These are phyloP conservation scores for Pseudodiploospora longispora DNA, from an alignment of 2,329 filamentous ascomycete genomes.

Conservation along the genomic window DNA sequence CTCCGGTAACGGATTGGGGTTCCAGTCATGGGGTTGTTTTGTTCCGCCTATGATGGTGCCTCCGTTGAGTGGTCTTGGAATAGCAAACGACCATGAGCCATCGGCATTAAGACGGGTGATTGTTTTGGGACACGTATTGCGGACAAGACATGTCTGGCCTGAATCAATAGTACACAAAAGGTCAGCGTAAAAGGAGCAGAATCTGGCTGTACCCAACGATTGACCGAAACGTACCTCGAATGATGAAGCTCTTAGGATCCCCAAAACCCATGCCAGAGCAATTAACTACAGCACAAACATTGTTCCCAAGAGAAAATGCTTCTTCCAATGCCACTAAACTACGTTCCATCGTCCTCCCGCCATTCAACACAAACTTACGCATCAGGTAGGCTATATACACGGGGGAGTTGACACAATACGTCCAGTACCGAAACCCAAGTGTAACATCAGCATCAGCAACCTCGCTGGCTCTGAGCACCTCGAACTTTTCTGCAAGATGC, in stretches of 20 bases:
- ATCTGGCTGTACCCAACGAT: constrained; percentile 3
- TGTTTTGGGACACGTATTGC: constrained; percentile 28
- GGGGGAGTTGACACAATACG: constrained; percentile 45
- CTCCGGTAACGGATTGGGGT: constrained; percentile 37
- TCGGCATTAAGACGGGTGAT: constrained; percentile 51
- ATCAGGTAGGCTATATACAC: constrained; percentile 40
- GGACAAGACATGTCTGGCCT: constrained; percentile 40
- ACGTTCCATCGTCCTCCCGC: constrained; percentile 16
- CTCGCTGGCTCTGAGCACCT: constrained; percentile 23
- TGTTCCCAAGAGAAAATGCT: constrained; percentile 23
- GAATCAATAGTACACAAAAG: background rate
- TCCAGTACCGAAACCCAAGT: constrained; percentile 37
- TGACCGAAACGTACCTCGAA: constrained; percentile 23
- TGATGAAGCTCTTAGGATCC: constrained; percentile 33
- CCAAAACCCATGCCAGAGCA: constrained; percentile 38
- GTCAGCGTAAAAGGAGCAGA: background rate
- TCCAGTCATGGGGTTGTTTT: constrained; percentile 52
- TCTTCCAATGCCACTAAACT: constrained; percentile 18
- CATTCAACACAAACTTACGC: constrained; percentile 17
- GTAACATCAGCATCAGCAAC: constrained; percentile 28
- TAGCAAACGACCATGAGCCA: constrained; percentile 54
- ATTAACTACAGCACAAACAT: constrained; percentile 32
- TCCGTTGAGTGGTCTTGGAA: constrained; percentile 53
- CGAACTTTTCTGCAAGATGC: constrained; percentile 25
- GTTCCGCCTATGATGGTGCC: constrained; percentile 61